Conservation (phyloP, 108 stramenopile genomes). For the Ochromonas danica region DNA sequence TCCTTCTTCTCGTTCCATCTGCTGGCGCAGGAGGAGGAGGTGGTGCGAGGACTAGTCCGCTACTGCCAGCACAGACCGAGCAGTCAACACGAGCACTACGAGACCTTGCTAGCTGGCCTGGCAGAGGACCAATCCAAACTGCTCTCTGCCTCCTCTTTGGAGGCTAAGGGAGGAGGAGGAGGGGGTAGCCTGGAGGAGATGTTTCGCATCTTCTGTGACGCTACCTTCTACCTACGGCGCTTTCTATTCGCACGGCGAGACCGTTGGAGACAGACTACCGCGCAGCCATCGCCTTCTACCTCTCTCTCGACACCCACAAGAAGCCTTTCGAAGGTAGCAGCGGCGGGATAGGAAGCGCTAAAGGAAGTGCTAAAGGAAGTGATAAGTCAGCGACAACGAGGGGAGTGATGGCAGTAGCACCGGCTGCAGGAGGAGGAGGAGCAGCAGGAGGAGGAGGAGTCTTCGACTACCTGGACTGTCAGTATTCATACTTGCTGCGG, state of each 20-base stretch:
- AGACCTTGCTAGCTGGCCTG: constrained; percentile 13
- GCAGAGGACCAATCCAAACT: constrained; percentile 9
- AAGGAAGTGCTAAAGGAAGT: too few relatives aligned
- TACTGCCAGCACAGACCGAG: constrained; percentile 13
- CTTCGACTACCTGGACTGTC: too few relatives aligned
- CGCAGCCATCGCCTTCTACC: too few relatives aligned
- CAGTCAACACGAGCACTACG: constrained; percentile 9
- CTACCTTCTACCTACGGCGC: constrained; percentile 8
- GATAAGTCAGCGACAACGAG: too few relatives aligned
- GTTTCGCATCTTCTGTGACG: constrained; percentile 14
- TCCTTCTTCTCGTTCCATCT: constrained; percentile 15
- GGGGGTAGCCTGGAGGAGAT: constrained; percentile 12
- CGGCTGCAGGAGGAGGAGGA: too few relatives aligned
- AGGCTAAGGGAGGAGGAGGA: constrained; percentile 13
- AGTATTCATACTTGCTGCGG: too few relatives aligned
- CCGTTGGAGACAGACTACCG: constrained; percentile 13
- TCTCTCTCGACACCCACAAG: too few relatives aligned
- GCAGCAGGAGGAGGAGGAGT: too few relatives aligned
- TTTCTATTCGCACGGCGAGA: constrained; percentile 14
- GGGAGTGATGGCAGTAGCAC: too few relatives aligned
- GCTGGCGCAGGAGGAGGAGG: constrained; percentile 12
- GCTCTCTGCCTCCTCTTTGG: constrained; percentile 13
- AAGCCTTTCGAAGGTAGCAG: too few relatives aligned
- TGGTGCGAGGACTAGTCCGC: constrained; percentile 12
- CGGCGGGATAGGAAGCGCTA: too few relatives aligned